Base-by-base conservation (phyloP, 2,329 filamentous ascomycete species). In the Coleophoma eucalyptorum region DNA sequence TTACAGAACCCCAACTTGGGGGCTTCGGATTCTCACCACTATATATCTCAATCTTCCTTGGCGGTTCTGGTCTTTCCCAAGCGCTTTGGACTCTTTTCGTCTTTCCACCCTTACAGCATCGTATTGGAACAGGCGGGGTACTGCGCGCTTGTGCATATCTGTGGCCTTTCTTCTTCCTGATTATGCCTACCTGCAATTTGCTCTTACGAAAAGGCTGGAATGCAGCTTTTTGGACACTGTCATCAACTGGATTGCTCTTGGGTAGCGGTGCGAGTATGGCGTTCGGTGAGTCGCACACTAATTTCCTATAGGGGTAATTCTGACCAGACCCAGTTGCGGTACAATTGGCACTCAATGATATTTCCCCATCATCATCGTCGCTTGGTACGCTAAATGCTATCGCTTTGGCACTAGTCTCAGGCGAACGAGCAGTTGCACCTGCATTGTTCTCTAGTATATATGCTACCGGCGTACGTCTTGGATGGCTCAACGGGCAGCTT, bases 281-380 rank as follows among this genome's bases (percentile, higher is more conserved):
- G 0, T n/a, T 88, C 0, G 85, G 84, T 65, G 51, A 52, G 62
- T 58, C n/a, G 26, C 18, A 26, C 10, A 26, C 2, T 26, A 5
- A 7, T 26, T 26, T 26, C 6, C 26, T 26, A 5, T 26, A 8
- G 26, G 6, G 4, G 10, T 26, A 26, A 26, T 26, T 5, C 26
- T 26, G 26, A 26, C 10, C 26, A 26, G 10, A 26, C 26, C 88
- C 87, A 62, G 91, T 86, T 0, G 83, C 76, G 2, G 77, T 85
- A 1, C 87, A 92, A 71, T 80, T 93, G 8, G 81, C 83, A 0
- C 62, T 93, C 33, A 93, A 93, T 65, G 87, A 92, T 52, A 80
- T 87, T 2, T 77, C 84, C 0, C 89, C 89, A 0, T 81, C 76
- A 10, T 77, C 81, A 1, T 72, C 74, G 40, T 78, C 82, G 0